These are phyloP conservation scores for Mortierella sp. DNA, from an alignment of 371 early-diverging fungal species.

Conservation along the genomic window DNA sequence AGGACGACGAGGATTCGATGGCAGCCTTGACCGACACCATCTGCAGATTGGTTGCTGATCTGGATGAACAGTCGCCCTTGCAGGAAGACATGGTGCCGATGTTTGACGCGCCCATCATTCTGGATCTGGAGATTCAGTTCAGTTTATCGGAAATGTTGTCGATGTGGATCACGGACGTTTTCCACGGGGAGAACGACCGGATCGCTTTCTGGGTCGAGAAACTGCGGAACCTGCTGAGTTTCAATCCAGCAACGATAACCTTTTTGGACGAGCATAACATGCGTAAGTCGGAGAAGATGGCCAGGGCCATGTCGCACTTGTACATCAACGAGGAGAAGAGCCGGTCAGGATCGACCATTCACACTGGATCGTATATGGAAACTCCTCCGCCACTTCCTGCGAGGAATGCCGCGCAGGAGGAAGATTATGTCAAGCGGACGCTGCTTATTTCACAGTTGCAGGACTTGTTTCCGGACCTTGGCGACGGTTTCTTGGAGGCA, in stretches of 20 bases:
- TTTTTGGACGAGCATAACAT: conserved; percentile 41
- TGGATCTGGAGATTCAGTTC: conserved; percentile 85
- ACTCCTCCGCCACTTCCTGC: conserved; percentile 2
- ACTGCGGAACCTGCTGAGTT: conserved; percentile 79
- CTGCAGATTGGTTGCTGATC: conserved; percentile 58
- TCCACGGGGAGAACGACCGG: conserved; percentile 72
- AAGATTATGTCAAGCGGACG: conserved; percentile 65
- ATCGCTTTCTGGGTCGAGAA: conserved; percentile 76
- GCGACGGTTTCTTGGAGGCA: conserved; percentile 90
- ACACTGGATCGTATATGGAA: conserved; percentile 4
- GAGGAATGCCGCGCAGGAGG: conserved; percentile 33
- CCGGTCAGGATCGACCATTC: conserved; percentile 34
- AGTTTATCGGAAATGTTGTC: conserved; percentile 70
- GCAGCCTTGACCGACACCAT: conserved; percentile 55
- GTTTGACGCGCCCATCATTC: conserved; percentile 79
- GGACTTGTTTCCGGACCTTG: conserved; percentile 89
- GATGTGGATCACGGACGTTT: conserved; percentile 58
- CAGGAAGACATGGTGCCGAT: conserved; percentile 60
- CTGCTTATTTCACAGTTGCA: conserved; percentile 81
- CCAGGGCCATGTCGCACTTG: conserved; percentile 30
- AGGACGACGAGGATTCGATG: conserved; percentile 16
- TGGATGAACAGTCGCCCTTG: conserved; percentile 65
- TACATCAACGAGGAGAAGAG: conserved; percentile 26
- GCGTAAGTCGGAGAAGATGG: conserved; percentile 38
- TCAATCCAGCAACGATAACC: conserved; percentile 60